A percentile compares a stretch with the other conserved stretches of the same genome.
Evolutionary conservation across 192 early-diverging fungal genomes (phyloP).

Genomic region (Podila horticola): DNA sequence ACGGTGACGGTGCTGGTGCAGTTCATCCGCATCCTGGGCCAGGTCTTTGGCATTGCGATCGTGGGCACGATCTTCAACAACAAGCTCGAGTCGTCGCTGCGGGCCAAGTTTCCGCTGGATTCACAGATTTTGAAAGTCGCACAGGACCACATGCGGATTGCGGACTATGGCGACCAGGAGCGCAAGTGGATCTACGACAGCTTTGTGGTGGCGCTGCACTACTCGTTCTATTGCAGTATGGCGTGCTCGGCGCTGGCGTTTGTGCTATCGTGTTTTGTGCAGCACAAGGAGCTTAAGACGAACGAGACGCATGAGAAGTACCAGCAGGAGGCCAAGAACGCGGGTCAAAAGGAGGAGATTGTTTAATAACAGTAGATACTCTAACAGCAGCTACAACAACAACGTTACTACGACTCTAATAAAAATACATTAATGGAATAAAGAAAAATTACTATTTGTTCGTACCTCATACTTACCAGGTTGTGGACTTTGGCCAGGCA

Average conservation of each 20-base stretch:
- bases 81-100: conserved; percentile 14
- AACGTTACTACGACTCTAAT: no score
- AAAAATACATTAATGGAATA: no score
- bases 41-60: conserved; percentile 54
- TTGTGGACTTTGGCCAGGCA: no score
- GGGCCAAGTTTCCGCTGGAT: conserved; percentile 4
- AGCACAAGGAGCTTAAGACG: conserved; percentile 31
- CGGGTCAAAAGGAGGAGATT: background rate
- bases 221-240: conserved; percentile 32
- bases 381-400: no score
- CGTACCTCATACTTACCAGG: no score
- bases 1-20: conserved; percentile 31
- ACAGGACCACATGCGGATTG: conserved; percentile 23
- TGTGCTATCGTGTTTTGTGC: conserved; percentile 1
- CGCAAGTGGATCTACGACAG: conserved; percentile 6
- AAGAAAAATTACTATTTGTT: no score
- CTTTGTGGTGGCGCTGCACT: conserved; percentile 23
- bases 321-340: background rate
- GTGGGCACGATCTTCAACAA: conserved; percentile 38
- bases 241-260: background rate
- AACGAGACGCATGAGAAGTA: conserved; percentile 12
- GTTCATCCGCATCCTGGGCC: conserved; percentile 50
- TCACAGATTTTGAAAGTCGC: conserved; percentile 7
- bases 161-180: conserved; percentile 21
- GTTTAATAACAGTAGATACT: background rate